Evolutionary conservation across 306 rosid genomes (phyloP).

Genomic region (Hylodesmum podocarpum): DNA sequence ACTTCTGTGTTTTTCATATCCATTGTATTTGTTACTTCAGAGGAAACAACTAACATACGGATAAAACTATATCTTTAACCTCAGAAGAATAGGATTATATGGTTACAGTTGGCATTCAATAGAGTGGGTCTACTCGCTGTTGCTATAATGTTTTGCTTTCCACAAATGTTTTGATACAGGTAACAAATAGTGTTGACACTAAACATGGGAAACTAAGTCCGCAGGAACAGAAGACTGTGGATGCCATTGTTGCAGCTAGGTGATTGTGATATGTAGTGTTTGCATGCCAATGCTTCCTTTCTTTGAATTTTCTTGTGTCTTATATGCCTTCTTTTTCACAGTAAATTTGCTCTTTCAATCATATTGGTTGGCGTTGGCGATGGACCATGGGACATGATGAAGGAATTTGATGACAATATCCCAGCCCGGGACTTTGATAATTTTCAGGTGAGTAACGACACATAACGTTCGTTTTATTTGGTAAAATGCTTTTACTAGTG

Average conservation of each 20-base stretch:
- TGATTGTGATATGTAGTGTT: slow-evolving; percentile 18
- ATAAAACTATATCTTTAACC: too few species aligned
- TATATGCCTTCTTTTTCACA: slow-evolving; percentile 28
- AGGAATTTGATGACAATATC: slow-evolving; percentile 78
- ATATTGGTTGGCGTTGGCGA: slow-evolving; percentile 87
- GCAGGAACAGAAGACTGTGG: slow-evolving; percentile 74
- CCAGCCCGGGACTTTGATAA: slow-evolving; percentile 71
- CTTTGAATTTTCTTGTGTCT: slow-evolving; percentile 16
- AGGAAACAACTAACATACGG: too few species aligned
- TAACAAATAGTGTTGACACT: slow-evolving; percentile 73
- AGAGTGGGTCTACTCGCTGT: background rate
- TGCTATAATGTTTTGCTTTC: background rate
- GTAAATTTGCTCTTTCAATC: slow-evolving; percentile 79
- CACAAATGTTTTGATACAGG: slow-evolving; percentile 45
- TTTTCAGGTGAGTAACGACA: slow-evolving; percentile 55
- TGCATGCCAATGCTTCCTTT: background rate
- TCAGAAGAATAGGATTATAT: too few species aligned
- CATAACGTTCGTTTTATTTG: background rate
- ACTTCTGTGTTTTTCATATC: too few species aligned
- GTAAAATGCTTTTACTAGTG: background rate
- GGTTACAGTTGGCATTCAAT: background rate
- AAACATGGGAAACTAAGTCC: slow-evolving; percentile 62
- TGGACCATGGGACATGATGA: slow-evolving; percentile 93
- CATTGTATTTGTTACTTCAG: too few species aligned
- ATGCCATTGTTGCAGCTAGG: slow-evolving; percentile 87